These are phyloP conservation scores for Cerrena zonata DNA, from an alignment of 1,284 basidiomycete genomes.

Conservation along the genomic window DNA sequence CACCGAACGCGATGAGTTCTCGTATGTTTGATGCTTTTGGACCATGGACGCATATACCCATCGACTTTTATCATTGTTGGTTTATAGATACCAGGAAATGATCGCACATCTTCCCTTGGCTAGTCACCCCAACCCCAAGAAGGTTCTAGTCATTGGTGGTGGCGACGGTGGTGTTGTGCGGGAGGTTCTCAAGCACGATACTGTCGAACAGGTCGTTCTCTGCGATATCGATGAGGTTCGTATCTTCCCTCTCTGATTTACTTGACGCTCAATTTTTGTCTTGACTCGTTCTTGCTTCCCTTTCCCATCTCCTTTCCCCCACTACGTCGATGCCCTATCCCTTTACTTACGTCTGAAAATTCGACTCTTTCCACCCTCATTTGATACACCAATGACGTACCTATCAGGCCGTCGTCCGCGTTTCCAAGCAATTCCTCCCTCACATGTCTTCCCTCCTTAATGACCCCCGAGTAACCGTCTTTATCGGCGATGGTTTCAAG, in stretches of 20 bases:
- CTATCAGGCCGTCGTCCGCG: conserved; percentile 84
- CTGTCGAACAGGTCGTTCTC: conserved; percentile 88
- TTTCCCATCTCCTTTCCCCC: not conserved
- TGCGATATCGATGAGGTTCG: conserved; percentile 95
- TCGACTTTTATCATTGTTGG: not conserved
- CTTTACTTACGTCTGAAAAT: conserved; percentile 2
- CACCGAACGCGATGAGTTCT: conserved; percentile 97
- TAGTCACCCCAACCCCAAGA: conserved; percentile 93
- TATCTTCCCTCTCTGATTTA: conserved; percentile 2
- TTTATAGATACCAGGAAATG: conserved; percentile 94
- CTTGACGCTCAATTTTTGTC: not conserved
- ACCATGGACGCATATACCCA: conserved; percentile 6
- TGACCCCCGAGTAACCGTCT: conserved; percentile 81
- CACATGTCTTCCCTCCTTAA: conserved; percentile 87
- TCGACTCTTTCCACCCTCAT: too few species aligned
- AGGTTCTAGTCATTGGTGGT: conserved; percentile 94
- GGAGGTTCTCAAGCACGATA: conserved; percentile 92
- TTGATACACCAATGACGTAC: conserved; percentile 3
- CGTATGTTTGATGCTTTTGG: conserved; percentile 53
- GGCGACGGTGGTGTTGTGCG: conserved; percentile 96
- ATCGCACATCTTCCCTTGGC: conserved; percentile 93
- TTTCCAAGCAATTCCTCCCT: conserved; percentile 89
- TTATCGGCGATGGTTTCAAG: conserved; percentile 95
- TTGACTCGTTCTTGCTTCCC: not conserved
- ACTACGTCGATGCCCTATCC: too few species aligned